A percentile compares a stretch with the other conserved stretches of the same genome.
phyloP scores from a whole-genome alignment of 2,329 filamentous ascomycete genomes.

The Reticulascus tulasneorum region DNA sequence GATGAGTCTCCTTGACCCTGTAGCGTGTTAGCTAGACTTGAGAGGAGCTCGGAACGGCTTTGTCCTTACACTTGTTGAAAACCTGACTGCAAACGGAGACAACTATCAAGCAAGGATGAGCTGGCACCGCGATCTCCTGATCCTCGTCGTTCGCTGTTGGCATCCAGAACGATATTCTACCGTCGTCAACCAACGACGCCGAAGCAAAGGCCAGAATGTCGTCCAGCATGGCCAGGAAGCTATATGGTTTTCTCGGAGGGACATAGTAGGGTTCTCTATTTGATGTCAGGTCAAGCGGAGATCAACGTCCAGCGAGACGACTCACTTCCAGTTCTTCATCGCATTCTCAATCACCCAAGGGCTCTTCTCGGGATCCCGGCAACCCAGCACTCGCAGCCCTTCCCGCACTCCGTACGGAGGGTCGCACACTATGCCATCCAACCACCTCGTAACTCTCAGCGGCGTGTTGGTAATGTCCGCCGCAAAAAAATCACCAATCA shows the following conservation, averaged over 20 bases:
- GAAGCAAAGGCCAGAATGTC: constrained; percentile 84
- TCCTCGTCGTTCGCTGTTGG: constrained; percentile 80
- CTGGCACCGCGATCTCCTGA: constrained; percentile 71
- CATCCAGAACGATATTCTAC: constrained; percentile 93
- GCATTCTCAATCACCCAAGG: constrained; percentile 65
- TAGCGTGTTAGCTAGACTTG: constrained; percentile 8
- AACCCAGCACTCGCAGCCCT: constrained; percentile 81
- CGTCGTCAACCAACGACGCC: constrained; percentile 70
- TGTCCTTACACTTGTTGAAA: constrained; percentile 76
- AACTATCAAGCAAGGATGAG: constrained; percentile 70
- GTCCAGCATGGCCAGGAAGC: constrained; percentile 83
- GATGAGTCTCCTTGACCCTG: constrained; percentile 83
- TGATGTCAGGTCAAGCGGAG: constrained; percentile 17
- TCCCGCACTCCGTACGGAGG: constrained; percentile 95
- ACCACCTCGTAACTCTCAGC: constrained; percentile 54
- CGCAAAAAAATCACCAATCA: constrained; percentile 74
- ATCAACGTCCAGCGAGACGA: constrained; percentile 6
- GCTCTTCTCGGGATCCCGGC: constrained; percentile 60
- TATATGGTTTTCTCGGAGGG: constrained; percentile 87
- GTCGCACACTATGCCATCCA: constrained; percentile 93
- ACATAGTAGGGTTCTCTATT: constrained; percentile 63
- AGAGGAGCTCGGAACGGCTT: neutral
- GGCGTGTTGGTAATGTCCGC: constrained; percentile 88
- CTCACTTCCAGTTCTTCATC: constrained; percentile 63
- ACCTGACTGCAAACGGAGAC: constrained; percentile 75